Evolutionary conservation across 345 rosid species (phyloP), one percentile per base, ranked within the genome.

Genomic region (Moricandia moricandioides): DNA sequence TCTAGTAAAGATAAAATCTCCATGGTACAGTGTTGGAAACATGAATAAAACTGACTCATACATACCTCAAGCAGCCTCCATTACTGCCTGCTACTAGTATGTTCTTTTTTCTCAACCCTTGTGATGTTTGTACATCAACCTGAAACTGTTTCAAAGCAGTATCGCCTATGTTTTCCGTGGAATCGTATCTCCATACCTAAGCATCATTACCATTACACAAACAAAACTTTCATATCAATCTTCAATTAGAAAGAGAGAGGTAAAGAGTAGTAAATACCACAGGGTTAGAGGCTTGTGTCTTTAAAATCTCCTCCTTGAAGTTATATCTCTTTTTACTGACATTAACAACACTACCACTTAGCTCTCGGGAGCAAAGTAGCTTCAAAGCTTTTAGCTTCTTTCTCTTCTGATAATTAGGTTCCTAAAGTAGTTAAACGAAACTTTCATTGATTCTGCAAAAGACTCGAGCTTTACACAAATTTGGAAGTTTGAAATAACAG

Each of bases 301-400:
- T 88, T 33, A 76, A 82, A 57, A 86, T 74, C 85, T 94, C 97
- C 73, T 88, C 87, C 77, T 73, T 65, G 79, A 91, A 89, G 74
- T 80, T 85, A 71, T 70, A 74, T 67, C 2, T 21, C 24, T 84
- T 76, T 65, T 79, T 82, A 59, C 43, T 51, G 40, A 72, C 58
- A 69, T 75, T 24, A 60, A 86, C 69, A 56, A 70, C 43, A 73
- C 80, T 76, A 31, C 97, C 89, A 60, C 80, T 82, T 75, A 94
- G 72, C 85, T 89, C 97, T 78, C 97, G 86, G 7, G 67, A 76
- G 75, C 78, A 80, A 65, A 94, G 83, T 57, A 94, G 90, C 75
- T 72, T 77, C 64, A 82, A 64, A 34, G 83, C 75, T 76, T 72
- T 73, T 65, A 66, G 75, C 37, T 76, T 67, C 16, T 69, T 62